Percentiles rank a stretch among this genome's conserved stretches.
phyloP scores from a whole-genome alignment of 495 filamentous ascomycete species.

The Stereocaulon alpinum region DNA sequence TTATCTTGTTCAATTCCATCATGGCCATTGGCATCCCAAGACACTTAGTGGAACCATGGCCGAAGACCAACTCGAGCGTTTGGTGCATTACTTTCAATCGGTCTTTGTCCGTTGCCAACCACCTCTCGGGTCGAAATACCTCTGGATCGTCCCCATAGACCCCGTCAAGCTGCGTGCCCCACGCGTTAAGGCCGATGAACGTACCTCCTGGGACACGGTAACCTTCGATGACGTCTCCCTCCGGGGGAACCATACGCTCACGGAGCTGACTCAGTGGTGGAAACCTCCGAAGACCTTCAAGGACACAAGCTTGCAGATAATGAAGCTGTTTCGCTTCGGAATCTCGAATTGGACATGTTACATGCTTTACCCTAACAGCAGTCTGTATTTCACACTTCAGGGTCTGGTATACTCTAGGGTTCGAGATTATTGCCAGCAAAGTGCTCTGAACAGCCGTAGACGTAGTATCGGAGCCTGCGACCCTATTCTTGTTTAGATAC shows the following conservation, averaged over 20 bases:
- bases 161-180: constrained; percentile 42
- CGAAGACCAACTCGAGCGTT: constrained; percentile 35
- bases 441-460: constrained; percentile 47
- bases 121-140: constrained; percentile 52
- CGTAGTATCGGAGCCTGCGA: constrained; percentile 55
- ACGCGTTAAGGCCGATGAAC: constrained; percentile 38
- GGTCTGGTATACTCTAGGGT: constrained; percentile 31
- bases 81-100: constrained; percentile 40
- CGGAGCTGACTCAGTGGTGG: constrained; percentile 45
- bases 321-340: constrained; percentile 32
- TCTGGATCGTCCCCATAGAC: constrained; percentile 55
- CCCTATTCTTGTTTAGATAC: constrained; percentile 23
- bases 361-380: constrained; percentile 29
- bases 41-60: constrained; percentile 30
- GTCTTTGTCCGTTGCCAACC: constrained; percentile 42
- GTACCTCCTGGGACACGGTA: constrained; percentile 42
- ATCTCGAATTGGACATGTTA: constrained; percentile 36
- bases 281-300: constrained; percentile 46
- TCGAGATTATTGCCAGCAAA: constrained; percentile 43
- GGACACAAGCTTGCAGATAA: constrained; percentile 47
- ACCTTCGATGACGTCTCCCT: constrained; percentile 40
- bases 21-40: constrained; percentile 30
- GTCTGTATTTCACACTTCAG: constrained; percentile 37
- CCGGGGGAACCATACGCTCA: constrained; percentile 36
- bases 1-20: constrained; percentile 42